Conservation (phyloP, 2,329 filamentous ascomycete species). For the Magnaporthiopsis rhizophila region DNA sequence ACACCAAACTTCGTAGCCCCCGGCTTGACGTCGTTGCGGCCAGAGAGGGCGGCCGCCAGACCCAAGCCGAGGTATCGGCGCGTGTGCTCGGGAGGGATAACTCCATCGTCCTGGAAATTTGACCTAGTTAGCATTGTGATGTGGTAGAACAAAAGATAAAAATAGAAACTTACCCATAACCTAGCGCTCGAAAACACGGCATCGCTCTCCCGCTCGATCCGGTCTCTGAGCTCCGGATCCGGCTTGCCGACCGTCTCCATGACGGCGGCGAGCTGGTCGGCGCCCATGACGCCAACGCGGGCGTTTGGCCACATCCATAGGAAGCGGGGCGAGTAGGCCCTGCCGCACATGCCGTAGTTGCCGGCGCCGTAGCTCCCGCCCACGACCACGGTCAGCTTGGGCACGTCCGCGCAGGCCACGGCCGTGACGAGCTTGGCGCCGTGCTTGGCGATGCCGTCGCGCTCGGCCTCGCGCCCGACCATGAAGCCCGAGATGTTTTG, state of each 20-base stretch:
- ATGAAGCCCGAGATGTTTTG: constrained; percentile 99
- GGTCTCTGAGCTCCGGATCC: constrained; percentile 70
- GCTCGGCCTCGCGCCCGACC: constrained; percentile 88
- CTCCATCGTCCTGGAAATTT: constrained; percentile 56
- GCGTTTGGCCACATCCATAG: constrained; percentile 98
- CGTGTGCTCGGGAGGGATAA: constrained; percentile 72
- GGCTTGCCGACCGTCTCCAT: constrained; percentile 89
- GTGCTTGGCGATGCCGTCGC: constrained; percentile 94
- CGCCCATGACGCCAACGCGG: constrained; percentile 93
- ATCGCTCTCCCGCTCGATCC: constrained; percentile 87
- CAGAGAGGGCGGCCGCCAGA: constrained; percentile 63
- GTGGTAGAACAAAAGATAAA: background rate
- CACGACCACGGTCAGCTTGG: constrained; percentile 96
- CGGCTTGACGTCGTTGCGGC: constrained; percentile 52
- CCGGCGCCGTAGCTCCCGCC: constrained; percentile 88
- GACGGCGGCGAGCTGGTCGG: constrained; percentile 82
- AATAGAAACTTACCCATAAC: constrained; percentile 60
- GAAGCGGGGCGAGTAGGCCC: constrained; percentile 85
- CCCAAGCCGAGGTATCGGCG: constrained; percentile 64
- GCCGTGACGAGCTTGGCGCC: constrained; percentile 95
- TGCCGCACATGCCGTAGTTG: constrained; percentile 97
- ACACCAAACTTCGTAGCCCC: constrained; percentile 68
- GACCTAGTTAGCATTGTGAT: background rate
- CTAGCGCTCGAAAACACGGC: constrained; percentile 81
- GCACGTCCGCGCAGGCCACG: constrained; percentile 86